Evolutionary conservation across 2,329 filamentous ascomycete species (phyloP), one percentile per base, ranked within the genome.

Genomic region (Diplodia scrobiculata): DNA sequence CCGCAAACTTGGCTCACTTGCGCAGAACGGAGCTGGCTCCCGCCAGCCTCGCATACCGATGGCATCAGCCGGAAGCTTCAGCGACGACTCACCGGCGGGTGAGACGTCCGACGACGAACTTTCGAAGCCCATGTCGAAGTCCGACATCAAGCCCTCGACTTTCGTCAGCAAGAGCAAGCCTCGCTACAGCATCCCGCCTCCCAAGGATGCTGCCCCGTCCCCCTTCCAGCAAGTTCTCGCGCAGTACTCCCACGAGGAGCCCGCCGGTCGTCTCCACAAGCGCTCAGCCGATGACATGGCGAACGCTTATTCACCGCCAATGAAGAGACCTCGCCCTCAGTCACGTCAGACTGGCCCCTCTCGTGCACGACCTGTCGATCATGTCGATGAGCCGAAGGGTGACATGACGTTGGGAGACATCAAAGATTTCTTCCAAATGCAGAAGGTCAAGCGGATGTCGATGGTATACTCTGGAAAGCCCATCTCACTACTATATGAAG

Each of bases 121-220:
- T 86, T 88, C 66, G 82, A 86, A 45, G 41, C 41, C 41, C 7
- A 6, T 32, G 81, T 84, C 60, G 72, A 76, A 77, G 41, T 84
- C 84, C 1, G 84, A 88, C 69, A 88, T 91, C 69, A 85, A 84
- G 67, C 84, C 86, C 3, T 84, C 86, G 1, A 84, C 80, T 53
- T 86, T 89, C 69, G 79, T 79, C 45, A 82, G 25, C 63, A 62
- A 62, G 29, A 21, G 5, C 11, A 79, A 66, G 47, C 47, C 53
- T 9, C 34, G 34, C 34, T 36, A 36, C 10, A 38, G 41, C 7
- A 45, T 45, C 3, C 41, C 41, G 17, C 41, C 41, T 10, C 41
- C 36, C 6, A 53, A 17, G 29, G 29, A 25, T 19, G 50, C 51
- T n/a, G 58, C 51, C 11, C 54, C 41, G 5, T 65, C 66, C 1